phyloP scores from a whole-genome alignment of 1,284 basidiomycete genomes.

The Boletellus dicymbophilus region DNA sequence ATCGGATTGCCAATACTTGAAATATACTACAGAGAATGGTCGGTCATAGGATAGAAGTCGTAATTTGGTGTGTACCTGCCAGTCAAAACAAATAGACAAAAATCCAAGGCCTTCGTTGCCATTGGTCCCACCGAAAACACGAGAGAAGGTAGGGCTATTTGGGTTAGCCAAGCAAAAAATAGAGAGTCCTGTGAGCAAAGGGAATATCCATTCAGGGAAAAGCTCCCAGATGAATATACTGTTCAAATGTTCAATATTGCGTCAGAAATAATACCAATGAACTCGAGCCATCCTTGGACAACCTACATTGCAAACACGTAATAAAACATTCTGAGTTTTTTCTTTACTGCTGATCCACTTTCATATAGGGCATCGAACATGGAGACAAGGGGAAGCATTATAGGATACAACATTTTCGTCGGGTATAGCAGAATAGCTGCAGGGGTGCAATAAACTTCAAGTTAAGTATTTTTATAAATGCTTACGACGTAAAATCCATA shows the following conservation, averaged over 20 bases:
- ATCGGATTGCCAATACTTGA: conserved; percentile 45
- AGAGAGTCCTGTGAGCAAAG: conserved; percentile 47
- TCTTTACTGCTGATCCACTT: conserved; percentile 35
- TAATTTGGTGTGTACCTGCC: conserved; percentile 36
- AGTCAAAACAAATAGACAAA: conserved; percentile 56
- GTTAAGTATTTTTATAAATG: neutral
- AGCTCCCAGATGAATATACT: conserved; percentile 53
- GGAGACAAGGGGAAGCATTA: conserved; percentile 53
- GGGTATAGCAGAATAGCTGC: conserved; percentile 57
- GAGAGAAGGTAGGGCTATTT: conserved; percentile 47
- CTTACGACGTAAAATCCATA: conserved; percentile 50
- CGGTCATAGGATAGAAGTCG: neutral
- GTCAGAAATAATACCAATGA: neutral
- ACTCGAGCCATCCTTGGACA: conserved; percentile 24
- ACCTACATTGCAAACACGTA: conserved; percentile 43
- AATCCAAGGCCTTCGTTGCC: conserved; percentile 59
- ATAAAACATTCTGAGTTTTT: conserved; percentile 52
- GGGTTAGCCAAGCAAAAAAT: conserved; percentile 63
- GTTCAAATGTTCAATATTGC: conserved; percentile 9
- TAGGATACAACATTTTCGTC: conserved; percentile 63
- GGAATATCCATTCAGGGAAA: conserved; percentile 53
- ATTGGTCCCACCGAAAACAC: conserved; percentile 59
- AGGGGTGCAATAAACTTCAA: conserved; percentile 9
- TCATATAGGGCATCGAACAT: conserved; percentile 56
- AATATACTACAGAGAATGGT: conserved; percentile 41